Percentiles rank a stretch among this genome's conserved stretches.
phyloP scores from a whole-genome alignment of 495 filamentous ascomycete species.

The Haplographium delicatum region DNA sequence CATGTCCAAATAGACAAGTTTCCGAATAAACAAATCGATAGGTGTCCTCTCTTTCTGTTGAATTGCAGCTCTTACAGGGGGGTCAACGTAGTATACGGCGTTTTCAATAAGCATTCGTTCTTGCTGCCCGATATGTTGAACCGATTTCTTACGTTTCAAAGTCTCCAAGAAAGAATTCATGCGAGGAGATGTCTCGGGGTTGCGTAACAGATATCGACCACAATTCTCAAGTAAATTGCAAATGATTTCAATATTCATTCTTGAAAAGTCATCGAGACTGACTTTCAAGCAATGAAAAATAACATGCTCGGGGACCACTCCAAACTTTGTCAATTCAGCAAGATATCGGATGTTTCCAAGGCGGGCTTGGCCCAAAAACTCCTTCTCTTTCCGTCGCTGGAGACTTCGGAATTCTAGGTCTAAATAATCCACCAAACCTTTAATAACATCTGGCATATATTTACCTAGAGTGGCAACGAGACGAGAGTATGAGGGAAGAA shows the following conservation, averaged over 20 bases:
- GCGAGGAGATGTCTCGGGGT: constrained; percentile 85
- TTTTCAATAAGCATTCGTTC: constrained; percentile 99
- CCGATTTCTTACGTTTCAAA: constrained; percentile 88
- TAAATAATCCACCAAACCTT: constrained; percentile 86
- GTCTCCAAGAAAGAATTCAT: constrained; percentile 95
- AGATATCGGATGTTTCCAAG: constrained; percentile 95
- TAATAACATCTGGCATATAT: constrained; percentile 88
- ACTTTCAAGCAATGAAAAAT: constrained; percentile 99
- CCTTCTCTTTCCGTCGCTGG: constrained; percentile 96
- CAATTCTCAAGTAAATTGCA: constrained; percentile 97
- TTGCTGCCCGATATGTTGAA: constrained; percentile 90
- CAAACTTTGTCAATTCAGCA: constrained; percentile 96
- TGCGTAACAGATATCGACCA: constrained; percentile 88
- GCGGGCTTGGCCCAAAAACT: constrained; percentile 90
- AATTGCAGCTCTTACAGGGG: constrained; percentile 87
- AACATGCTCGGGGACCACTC: constrained; percentile 95
- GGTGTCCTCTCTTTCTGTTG: constrained; percentile 94
- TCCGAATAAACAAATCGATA: constrained; percentile 85
- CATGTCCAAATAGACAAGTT: constrained; percentile 87
- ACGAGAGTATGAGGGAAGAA: constrained; percentile 88
- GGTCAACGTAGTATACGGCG: constrained; percentile 96
- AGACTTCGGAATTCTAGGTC: constrained; percentile 97
- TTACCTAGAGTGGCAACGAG: constrained; percentile 89
- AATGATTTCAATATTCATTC: constrained; percentile 98
- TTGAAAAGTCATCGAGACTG: constrained; percentile 93